phyloP scores from a whole-genome alignment of 1,284 basidiomycete genomes.

The Papiliotrema flavescens region DNA sequence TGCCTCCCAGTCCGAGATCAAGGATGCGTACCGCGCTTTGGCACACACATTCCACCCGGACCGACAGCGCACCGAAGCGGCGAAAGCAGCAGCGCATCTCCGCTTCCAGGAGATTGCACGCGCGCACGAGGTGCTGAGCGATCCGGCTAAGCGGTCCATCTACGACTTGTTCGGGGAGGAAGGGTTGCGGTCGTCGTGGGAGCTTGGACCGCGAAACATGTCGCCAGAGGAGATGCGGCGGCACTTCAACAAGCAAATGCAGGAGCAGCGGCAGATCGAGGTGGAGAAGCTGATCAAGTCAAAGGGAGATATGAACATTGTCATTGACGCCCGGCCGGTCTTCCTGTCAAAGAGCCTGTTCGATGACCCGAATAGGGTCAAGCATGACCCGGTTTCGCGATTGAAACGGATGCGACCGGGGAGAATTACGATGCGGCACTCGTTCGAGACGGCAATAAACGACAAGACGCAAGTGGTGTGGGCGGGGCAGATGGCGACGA shows the following conservation, averaged over 20 bases:
- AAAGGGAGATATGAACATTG: conserved; percentile 44
- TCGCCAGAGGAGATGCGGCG: conserved; percentile 49
- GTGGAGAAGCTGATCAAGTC: conserved; percentile 53
- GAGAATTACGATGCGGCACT: conserved; percentile 45
- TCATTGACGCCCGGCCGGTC: conserved; percentile 44
- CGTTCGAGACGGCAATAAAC: conserved; percentile 44
- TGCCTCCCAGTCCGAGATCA: conserved; percentile 37
- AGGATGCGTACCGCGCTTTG: conserved; percentile 41
- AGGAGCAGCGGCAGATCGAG: conserved; percentile 48
- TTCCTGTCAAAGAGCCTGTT: conserved; percentile 36
- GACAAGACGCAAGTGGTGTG: conserved; percentile 38
- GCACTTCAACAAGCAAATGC: conserved; percentile 50
- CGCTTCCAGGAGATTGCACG: conserved; percentile 43
- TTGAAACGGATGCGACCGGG: conserved; percentile 32
- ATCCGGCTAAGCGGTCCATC: conserved; percentile 51
- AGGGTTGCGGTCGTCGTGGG: conserved; percentile 53
- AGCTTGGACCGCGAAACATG: conserved; percentile 50
- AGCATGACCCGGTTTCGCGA: conserved; percentile 35
- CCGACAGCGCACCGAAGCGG: conserved; percentile 50
- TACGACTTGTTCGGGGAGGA: conserved; percentile 57
- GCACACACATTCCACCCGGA: conserved; percentile 54
- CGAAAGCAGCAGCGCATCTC: conserved; percentile 30
- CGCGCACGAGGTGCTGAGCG: conserved; percentile 50
- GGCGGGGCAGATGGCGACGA: conserved; percentile 48
- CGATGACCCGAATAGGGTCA: conserved; percentile 29